Evolutionary conservation across 164 flowering plant species (phyloP), one percentile per base, ranked within the genome.

Genomic region (Tetracentron sinense): DNA sequence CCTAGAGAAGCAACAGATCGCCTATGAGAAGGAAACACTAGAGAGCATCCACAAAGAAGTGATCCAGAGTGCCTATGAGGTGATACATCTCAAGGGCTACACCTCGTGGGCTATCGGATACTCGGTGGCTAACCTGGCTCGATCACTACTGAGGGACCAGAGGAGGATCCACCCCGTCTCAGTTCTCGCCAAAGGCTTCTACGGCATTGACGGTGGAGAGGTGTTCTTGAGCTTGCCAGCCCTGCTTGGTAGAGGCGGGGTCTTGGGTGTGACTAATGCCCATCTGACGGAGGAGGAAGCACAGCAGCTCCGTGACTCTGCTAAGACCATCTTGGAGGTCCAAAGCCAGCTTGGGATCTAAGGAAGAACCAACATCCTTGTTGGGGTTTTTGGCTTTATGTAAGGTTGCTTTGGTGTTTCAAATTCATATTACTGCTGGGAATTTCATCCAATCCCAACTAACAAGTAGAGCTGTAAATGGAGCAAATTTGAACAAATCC

Each of bases 61-160:
- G 0, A 71, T 87, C 3, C 74, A 77, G 29, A 64, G 91, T 30
- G 93, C 96, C 0, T 82, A 87, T 31, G 91, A 89, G 56, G 93
- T 89, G 58, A 89, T 89, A 11, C 62, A 71, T 17, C 84, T 89
- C 51, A 89, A 89, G 67, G 96, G 93, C 42, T 87, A 89, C 82
- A 87, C 96, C 1, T 89, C 96, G 0, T 89, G 96, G 96, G 96
- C 96, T 0, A 85, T 89, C 23, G 93, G 93, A n/a, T 89, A 89
- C 79, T 89, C 96, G 0, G 93, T 69, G 7, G 91, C 92, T 6
- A 87, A 46, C 77, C 61, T 89, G 50, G 93, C 96, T 49, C 71
- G 91, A 2, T 22, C 81, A 30, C 57, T 89, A 0, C 77, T 89
- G 3, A 55, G 96, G 22, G 80, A 87, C 68, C 96, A 89, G 70